phyloP scores from a whole-genome alignment of 2,329 filamentous ascomycete genomes.

The Fusarium odoratissimum region DNA sequence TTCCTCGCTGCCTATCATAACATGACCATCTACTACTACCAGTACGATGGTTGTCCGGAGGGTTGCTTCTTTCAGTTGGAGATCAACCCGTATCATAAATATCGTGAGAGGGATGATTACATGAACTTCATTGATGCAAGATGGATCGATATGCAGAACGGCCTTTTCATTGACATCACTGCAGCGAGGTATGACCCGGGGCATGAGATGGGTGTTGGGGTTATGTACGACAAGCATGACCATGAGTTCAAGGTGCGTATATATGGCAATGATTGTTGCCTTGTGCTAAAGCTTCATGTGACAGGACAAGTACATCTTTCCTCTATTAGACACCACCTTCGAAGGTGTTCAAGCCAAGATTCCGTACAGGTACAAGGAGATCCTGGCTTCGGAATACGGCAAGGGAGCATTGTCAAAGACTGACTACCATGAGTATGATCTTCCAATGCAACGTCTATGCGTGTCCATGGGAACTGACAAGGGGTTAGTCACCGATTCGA shows the following conservation, averaged over 20 bases:
- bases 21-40: constrained; percentile 60
- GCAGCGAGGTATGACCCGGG: constrained; percentile 61
- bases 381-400: constrained; percentile 69
- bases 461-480: constrained; percentile 18
- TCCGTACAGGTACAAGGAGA: constrained; percentile 69
- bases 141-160: constrained; percentile 61
- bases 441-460: too few species aligned
- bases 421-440: constrained; percentile 63
- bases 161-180: constrained; percentile 64
- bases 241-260: constrained; percentile 59
- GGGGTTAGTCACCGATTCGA: constrained; percentile 55
- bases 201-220: constrained; percentile 56
- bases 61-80: constrained; percentile 62
- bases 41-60: constrained; percentile 51
- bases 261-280: too few species aligned
- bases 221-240: constrained; percentile 63
- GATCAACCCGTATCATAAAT: constrained; percentile 57
- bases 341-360: constrained; percentile 75
- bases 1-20: constrained; percentile 77
- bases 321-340: constrained; percentile 74
- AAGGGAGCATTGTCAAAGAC: constrained; percentile 62
- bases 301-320: constrained; percentile 71
- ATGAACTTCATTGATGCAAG: constrained; percentile 61
- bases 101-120: constrained; percentile 52
- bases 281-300: not conserved